These are phyloP conservation scores for Xylaria hypoxylon DNA, from an alignment of 2,329 filamentous ascomycete genomes.

Conservation along the genomic window DNA sequence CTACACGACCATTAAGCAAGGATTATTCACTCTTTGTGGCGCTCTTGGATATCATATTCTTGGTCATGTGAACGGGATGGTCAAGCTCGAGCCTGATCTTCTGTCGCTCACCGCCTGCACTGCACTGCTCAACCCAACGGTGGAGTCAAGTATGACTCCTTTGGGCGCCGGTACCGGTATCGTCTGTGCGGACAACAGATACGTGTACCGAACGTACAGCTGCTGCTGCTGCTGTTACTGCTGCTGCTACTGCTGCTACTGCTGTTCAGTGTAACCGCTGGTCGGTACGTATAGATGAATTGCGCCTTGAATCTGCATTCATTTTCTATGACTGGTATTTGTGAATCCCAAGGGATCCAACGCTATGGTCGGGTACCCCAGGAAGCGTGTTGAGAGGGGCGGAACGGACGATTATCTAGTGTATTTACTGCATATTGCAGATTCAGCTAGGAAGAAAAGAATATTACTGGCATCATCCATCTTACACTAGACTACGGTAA, in stretches of 20 bases:
- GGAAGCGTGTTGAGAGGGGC: slow-evolving; percentile 3
- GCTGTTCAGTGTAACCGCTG: slow-evolving; percentile 7
- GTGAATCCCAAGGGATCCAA: slow-evolving; percentile 9
- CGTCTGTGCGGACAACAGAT: slow-evolving; percentile 29
- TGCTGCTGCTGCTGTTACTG: not conserved
- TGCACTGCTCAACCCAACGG: slow-evolving; percentile 36
- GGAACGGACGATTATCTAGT: slow-evolving; percentile 9
- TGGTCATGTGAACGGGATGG: slow-evolving; percentile 37
- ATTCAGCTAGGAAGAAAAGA: slow-evolving; percentile 21
- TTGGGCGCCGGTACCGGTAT: slow-evolving; percentile 35
- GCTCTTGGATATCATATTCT: slow-evolving; percentile 31
- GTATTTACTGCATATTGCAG: slow-evolving; percentile 3
- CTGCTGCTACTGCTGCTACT: slow-evolving; percentile 1
- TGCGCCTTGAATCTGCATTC: slow-evolving; percentile 26
- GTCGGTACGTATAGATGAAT: slow-evolving; percentile 18
- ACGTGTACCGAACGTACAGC: slow-evolving; percentile 28
- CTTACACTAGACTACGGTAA: not conserved
- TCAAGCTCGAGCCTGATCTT: slow-evolving; percentile 38
- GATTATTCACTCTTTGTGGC: slow-evolving; percentile 30
- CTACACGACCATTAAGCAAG: slow-evolving; percentile 23
- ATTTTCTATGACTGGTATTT: slow-evolving; percentile 1
- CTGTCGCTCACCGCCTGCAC: slow-evolving; percentile 38
- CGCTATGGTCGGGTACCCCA: slow-evolving; percentile 16
- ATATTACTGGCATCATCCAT: slow-evolving; percentile 13
- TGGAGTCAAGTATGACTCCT: slow-evolving; percentile 36